Percentiles rank a stretch among this genome's conserved stretches.
Evolutionary conservation across 129 eudicot genomes (phyloP).

Genomic region (Erigeron canadensis): DNA sequence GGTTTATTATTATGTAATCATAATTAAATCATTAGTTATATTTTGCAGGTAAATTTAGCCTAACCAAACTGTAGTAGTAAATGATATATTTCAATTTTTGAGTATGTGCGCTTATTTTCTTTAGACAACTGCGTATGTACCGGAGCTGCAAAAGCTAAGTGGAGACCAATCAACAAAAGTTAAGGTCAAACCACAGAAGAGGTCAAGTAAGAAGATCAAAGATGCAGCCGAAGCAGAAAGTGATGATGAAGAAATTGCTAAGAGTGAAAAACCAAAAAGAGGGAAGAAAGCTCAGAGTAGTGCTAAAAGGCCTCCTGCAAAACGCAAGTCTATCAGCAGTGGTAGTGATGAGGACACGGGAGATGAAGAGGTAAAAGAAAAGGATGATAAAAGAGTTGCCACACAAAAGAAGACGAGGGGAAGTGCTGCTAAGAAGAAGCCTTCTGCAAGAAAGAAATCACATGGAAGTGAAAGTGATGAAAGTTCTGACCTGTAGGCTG

Average conservation of each 20-base stretch:
- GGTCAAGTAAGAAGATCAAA: slow-evolving; percentile 26
- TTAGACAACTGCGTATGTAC: slow-evolving; percentile 89
- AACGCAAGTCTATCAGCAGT: slow-evolving; percentile 33
- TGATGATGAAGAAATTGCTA: slow-evolving; percentile 38
- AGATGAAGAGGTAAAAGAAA: slow-evolving; percentile 11
- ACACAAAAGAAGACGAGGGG: slow-evolving; percentile 24
- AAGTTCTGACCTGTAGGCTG: slow-evolving; percentile 37
- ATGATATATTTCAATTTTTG: background rate
- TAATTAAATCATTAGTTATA: background rate
- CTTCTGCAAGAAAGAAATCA: slow-evolving; percentile 44
- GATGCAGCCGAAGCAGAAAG: slow-evolving; percentile 34
- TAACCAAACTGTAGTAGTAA: too few species aligned
- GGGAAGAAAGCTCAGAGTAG: slow-evolving; percentile 39
- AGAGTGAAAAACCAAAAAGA: slow-evolving; percentile 36
- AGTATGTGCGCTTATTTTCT: slow-evolving; percentile 14
- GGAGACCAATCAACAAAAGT: slow-evolving; percentile 63
- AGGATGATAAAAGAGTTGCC: slow-evolving; percentile 28
- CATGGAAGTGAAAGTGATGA: slow-evolving; percentile 27
- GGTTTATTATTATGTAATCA: too few species aligned
- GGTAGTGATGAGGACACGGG: slow-evolving; percentile 17
- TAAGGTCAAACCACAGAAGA: slow-evolving; percentile 41
- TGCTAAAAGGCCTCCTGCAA: slow-evolving; percentile 48
- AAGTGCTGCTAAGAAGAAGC: slow-evolving; percentile 31
- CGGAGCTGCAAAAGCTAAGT: slow-evolving; percentile 75
- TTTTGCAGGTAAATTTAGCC: too few species aligned